Percentiles rank a stretch among this genome's conserved stretches.
Conservation (phyloP, 805 yeast genomes). For the Candida orba region DNA sequence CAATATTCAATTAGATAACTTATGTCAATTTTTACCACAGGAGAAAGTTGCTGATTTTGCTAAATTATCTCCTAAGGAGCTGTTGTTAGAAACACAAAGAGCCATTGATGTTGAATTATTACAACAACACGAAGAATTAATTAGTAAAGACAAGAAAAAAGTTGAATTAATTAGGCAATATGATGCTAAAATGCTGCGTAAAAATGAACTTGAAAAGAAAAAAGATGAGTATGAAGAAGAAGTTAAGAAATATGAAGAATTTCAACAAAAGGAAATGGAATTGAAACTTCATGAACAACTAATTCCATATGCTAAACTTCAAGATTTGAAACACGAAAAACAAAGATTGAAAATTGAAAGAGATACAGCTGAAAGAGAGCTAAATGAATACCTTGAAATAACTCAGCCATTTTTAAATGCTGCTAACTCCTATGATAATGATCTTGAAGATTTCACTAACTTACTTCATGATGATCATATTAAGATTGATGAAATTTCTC, state of each 20-base stretch:
- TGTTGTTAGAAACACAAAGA: constrained; percentile 71
- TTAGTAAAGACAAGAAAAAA: constrained; percentile 40
- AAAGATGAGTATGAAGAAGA: constrained; percentile 38
- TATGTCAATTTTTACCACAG: constrained; percentile 93
- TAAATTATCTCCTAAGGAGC: constrained; percentile 62
- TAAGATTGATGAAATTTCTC: constrained; percentile 3
- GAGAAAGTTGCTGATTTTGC: constrained; percentile 94
- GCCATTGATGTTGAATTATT: constrained; percentile 64
- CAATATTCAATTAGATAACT: constrained; percentile 81
- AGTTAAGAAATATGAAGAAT: constrained; percentile 41
- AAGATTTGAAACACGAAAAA: constrained; percentile 26
- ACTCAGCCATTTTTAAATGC: constrained; percentile 19
- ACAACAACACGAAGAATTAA: constrained; percentile 49
- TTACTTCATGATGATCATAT: constrained; percentile 24
- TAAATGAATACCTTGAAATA: constrained; percentile 20
- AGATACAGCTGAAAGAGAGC: constrained; percentile 21
- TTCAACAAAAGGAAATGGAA: constrained; percentile 38
- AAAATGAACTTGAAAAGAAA: constrained; percentile 28
- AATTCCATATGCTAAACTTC: constrained; percentile 41
- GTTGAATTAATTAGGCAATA: constrained; percentile 30
- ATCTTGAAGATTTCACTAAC: constrained; percentile 24
- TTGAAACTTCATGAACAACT: constrained; percentile 41
- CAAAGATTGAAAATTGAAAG: constrained; percentile 21
- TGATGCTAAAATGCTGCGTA: constrained; percentile 23
- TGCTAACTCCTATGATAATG: constrained; percentile 13